Evolutionary conservation across 208 protist genomes (phyloP).

Genomic region (Leishmania aethiopica): DNA sequence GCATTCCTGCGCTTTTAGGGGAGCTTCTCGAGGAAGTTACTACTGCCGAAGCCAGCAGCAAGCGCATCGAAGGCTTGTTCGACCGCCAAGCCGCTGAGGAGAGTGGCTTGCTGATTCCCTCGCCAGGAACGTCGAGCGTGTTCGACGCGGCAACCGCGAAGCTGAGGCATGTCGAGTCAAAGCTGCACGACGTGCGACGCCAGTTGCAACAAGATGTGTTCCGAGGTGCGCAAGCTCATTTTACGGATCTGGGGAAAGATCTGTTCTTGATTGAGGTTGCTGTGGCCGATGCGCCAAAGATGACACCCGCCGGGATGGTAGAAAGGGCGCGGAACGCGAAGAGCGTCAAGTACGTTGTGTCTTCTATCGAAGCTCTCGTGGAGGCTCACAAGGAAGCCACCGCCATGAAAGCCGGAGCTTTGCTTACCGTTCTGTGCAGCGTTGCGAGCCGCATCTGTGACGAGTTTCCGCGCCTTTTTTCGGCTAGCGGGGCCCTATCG

Average conservation of each 20-base stretch:
- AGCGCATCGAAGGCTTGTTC: constrained; percentile 63
- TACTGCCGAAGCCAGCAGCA: constrained; percentile 38
- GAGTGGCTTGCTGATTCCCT: constrained; percentile 67
- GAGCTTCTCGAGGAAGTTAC: constrained; percentile 61
- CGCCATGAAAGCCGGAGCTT: constrained; percentile 51
- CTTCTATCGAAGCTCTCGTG: constrained; percentile 41
- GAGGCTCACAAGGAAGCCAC: constrained; percentile 68
- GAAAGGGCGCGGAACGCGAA: constrained; percentile 72
- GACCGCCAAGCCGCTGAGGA: constrained; percentile 52
- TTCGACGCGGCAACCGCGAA: constrained; percentile 62
- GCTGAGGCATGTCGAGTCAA: constrained; percentile 45
- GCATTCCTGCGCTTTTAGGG: constrained; percentile 51
- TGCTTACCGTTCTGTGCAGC: constrained; percentile 64
- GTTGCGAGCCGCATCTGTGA: constrained; percentile 75
- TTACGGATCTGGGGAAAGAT: constrained; percentile 83
- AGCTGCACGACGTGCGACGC: constrained; percentile 54
- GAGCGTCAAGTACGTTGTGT: constrained; percentile 75
- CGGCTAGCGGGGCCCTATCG: constrained; percentile 57
- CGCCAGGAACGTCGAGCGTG: constrained; percentile 45
- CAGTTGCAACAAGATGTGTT: constrained; percentile 60
- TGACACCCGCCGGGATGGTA: constrained; percentile 53
- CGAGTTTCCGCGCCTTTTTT: constrained; percentile 62
- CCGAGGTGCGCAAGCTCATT: constrained; percentile 49
- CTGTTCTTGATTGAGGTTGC: constrained; percentile 86
- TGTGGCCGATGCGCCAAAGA: constrained; percentile 41